These are phyloP conservation scores for Penicillium vulpinum DNA, from an alignment of 2,329 filamentous ascomycete species.

Conservation along the genomic window DNA sequence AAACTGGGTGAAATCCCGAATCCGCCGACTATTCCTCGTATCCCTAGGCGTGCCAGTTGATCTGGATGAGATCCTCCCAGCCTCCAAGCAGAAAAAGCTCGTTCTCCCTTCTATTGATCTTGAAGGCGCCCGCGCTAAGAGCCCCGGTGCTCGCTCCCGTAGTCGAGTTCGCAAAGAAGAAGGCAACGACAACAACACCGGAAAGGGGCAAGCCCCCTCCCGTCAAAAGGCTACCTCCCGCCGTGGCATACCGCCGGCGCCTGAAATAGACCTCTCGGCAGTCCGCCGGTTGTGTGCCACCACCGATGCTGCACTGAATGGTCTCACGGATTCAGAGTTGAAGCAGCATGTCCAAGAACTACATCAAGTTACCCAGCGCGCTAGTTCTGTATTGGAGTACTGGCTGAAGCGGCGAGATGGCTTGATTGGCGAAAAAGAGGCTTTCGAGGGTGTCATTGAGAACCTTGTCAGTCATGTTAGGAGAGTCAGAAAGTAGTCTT, in stretches of 20 bases:
- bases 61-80: conserved; percentile 93
- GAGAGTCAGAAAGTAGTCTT: conserved; percentile 71
- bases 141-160: conserved; percentile 54
- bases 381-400: conserved; percentile 77
- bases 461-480: conserved; percentile 90
- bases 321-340: conserved; percentile 77
- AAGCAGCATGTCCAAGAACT: conserved; percentile 68
- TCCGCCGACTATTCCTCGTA: conserved; percentile 90
- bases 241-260: conserved; percentile 61
- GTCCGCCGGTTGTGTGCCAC: conserved; percentile 78
- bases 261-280: conserved; percentile 74
- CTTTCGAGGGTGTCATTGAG: conserved; percentile 95
- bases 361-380: conserved; percentile 67
- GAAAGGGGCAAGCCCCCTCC: conserved; percentile 29
- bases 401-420: conserved; percentile 86
- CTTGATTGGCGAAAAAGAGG: conserved; percentile 85
- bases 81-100: conserved; percentile 97
- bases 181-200: conserved; percentile 23
- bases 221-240: conserved; percentile 34
- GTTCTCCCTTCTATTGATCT: conserved; percentile 77
- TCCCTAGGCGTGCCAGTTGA: conserved; percentile 95
- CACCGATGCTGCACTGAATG: conserved; percentile 77
- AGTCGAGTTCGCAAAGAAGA: conserved; percentile 35
- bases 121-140: conserved; percentile 55
- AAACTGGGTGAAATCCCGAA: conserved; percentile 96